Base-by-base conservation (phyloP, 208 protist species). In the Trypanosoma theileri region DNA sequence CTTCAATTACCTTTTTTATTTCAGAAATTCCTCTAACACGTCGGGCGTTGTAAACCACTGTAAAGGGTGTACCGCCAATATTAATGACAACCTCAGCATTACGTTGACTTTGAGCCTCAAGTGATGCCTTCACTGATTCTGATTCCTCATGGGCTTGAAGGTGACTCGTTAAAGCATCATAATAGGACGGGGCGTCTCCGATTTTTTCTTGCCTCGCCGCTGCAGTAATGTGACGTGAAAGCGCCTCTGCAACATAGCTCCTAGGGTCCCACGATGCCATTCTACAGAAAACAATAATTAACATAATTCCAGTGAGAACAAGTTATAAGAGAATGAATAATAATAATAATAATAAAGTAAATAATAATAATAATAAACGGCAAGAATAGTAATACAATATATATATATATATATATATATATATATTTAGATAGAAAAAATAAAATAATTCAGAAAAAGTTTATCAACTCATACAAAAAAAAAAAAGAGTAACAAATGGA, bases 221-320 rank as follows among this genome's bases (percentile, higher is more conserved):
- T 12, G 59, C 41, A 10, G 53, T 67, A 26, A 79, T 66, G 28
- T 51, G n/a, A 12, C 59, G 59, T 8, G 68, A 73, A n/a, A 73
- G 24, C 0, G 66, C 77, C 41, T 82, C 66, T 12, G 71, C 50
- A 41, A 82, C 59, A 65, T 79, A 82, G 51, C 77, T 82, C 22
- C 61, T 66, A 48, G 72, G 77, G 65, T 82, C 68, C 77, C 72
- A 82, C 3, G 53, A 70, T 10, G 66, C 22, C 72, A 78, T 79
- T 40, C 50, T 60, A 59, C n/a, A 50, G 28, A 14, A 28, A 24
- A 66, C 1, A 66, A 66, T n/a, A 40, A 50, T 24, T 10, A 73
- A 19, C 31, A 57, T 35, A 35, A 35, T 35, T 35, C 1, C 6
- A 35, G 28, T 26, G 21, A 60, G 4, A 19, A 17, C n/a, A 35